These are phyloP conservation scores for Pinus albicaulis DNA, from an alignment of 75 land plant genomes.

Conservation along the genomic window DNA sequence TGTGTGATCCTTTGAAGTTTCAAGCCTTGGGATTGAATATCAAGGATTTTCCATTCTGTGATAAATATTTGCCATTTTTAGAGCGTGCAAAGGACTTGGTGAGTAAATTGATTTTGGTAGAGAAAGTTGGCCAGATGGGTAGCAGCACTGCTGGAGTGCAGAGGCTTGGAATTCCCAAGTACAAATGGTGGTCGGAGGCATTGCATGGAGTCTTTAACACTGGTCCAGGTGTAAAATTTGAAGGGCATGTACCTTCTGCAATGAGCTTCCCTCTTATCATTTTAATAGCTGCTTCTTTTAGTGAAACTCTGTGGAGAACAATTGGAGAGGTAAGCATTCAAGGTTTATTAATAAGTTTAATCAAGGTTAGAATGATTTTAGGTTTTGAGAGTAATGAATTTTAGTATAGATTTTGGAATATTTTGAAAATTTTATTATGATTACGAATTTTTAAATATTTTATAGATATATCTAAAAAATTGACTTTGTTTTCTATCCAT, in stretches of 20 bases:
- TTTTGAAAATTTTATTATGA: too few species aligned
- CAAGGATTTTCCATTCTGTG: constrained; percentile 18
- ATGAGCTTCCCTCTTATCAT: constrained; percentile 58
- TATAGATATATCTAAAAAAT: too few species aligned
- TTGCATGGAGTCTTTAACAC: constrained; percentile 61
- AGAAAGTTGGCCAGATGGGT: constrained; percentile 46
- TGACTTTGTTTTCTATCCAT: too few species aligned
- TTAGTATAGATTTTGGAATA: too few species aligned
- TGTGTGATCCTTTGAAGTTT: not conserved
- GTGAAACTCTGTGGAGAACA: constrained; percentile 37
- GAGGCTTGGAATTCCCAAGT: constrained; percentile 53
- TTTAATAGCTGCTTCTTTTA: constrained; percentile 22
- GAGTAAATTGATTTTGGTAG: constrained; percentile 34
- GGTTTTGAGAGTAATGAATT: too few species aligned
- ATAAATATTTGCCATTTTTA: constrained; percentile 6
- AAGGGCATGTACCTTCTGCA: constrained; percentile 41
- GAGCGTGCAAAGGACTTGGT: constrained; percentile 51
- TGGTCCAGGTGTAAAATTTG: constrained; percentile 41
- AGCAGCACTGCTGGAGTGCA: constrained; percentile 32
- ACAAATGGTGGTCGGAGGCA: constrained; percentile 84
- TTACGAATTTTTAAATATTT: too few species aligned
- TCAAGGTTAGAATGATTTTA: too few species aligned
- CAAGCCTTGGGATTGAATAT: constrained; percentile 6
- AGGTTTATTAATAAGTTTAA: not conserved
- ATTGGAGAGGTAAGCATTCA: constrained; percentile 45